Percentiles rank a stretch among this genome's conserved stretches.
Evolutionary conservation across 129 eudicot genomes (phyloP).

Genomic region (Arctium minus): DNA sequence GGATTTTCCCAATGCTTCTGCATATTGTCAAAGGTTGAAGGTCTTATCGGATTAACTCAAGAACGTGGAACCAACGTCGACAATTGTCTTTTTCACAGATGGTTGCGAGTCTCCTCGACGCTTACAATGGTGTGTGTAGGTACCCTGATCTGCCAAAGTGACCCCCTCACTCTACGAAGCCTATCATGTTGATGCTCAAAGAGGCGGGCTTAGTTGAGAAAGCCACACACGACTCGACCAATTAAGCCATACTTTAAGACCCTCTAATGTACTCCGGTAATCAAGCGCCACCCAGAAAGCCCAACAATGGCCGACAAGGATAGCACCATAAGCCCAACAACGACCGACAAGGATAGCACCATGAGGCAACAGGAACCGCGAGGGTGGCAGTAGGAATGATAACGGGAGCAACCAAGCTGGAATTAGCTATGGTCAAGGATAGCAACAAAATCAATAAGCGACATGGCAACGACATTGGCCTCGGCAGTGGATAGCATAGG

Average conservation of each 20-base stretch:
- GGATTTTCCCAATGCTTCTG: not conserved
- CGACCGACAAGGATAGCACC: not conserved
- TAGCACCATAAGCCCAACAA: too few species aligned
- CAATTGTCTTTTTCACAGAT: not conserved
- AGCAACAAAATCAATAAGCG: not conserved
- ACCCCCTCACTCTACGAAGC: not conserved
- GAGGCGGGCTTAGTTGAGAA: not conserved
- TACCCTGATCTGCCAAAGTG: not conserved
- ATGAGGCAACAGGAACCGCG: not conserved
- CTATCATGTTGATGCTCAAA: not conserved
- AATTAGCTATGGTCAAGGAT: too few species aligned
- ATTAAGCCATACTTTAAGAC: too few species aligned
- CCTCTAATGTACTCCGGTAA: too few species aligned
- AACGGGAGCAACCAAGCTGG: not conserved
- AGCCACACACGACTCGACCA: too few species aligned
- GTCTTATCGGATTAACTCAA: not conserved
- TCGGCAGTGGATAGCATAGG: too few species aligned
- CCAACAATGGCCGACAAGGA: too few species aligned
- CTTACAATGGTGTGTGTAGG: not conserved
- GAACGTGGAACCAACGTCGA: not conserved
- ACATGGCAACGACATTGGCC: not conserved
- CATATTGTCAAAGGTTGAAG: not conserved
- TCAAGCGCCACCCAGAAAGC: too few species aligned
- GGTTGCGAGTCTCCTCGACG: not conserved
- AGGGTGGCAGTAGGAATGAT: not conserved